Conservation (phyloP, 2,329 filamentous ascomycete species). For the Myriosclerotinia scirpicola region DNA sequence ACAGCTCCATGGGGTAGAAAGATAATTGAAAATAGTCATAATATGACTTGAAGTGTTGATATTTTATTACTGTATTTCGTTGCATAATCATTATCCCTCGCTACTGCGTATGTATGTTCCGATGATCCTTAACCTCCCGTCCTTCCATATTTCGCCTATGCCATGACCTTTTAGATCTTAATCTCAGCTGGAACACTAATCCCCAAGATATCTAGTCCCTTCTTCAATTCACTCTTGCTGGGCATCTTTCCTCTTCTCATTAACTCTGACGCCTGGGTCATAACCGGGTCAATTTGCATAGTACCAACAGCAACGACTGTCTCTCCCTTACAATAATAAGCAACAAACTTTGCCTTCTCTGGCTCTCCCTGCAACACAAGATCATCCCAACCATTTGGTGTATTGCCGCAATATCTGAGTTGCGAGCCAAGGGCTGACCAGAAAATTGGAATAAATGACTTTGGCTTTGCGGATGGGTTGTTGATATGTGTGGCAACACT, state of each 20-base stretch:
- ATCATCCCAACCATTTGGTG: constrained; percentile 79
- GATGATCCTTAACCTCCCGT: background rate
- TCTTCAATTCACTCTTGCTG: constrained; percentile 71
- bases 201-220: constrained; percentile 48
- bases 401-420: constrained; percentile 90
- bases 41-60: background rate
- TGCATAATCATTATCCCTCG: background rate
- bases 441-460: constrained; percentile 88
- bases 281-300: constrained; percentile 87
- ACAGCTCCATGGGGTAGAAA: background rate
- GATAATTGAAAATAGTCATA: background rate
- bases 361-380: constrained; percentile 76
- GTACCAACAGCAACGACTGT: constrained; percentile 85
- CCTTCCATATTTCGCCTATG: background rate
- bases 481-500: constrained; percentile 76
- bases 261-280: constrained; percentile 79
- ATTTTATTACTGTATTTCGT: background rate
- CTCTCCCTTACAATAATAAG: constrained; percentile 85
- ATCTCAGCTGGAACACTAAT: constrained; percentile 34
- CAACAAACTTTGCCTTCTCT: constrained; percentile 77
- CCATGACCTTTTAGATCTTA: constrained; percentile 25
- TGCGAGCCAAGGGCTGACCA: constrained; percentile 93
- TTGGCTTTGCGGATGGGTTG: constrained; percentile 58
- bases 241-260: constrained; percentile 84
- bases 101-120: background rate